These are phyloP conservation scores for Gastrolobium bilobum DNA, from an alignment of 306 rosid genomes.

Conservation along the genomic window DNA sequence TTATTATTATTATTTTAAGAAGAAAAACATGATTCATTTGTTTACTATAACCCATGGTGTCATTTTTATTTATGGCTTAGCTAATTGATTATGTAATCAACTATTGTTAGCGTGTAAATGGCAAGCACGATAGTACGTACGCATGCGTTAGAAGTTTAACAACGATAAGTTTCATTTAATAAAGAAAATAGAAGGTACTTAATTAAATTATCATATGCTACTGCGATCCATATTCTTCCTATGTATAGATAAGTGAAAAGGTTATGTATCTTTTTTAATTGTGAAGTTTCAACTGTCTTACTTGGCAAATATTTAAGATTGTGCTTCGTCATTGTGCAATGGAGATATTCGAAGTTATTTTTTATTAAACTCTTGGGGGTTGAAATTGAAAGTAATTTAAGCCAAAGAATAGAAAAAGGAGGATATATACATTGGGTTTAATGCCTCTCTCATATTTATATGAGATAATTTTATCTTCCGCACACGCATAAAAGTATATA, in stretches of 20 bases:
- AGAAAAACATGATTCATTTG: conserved; percentile 9
- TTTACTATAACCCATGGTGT: conserved; percentile 5
- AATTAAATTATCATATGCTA: background rate
- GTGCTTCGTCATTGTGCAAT: conserved; percentile 2
- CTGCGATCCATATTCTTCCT: conserved; percentile 5
- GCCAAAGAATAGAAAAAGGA: background rate
- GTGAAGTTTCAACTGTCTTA: background rate
- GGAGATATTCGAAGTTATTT: background rate
- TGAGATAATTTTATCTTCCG: too few species aligned
- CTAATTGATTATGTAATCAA: conserved; percentile 45
- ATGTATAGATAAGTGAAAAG: conserved; percentile 10
- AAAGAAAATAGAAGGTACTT: conserved; percentile 6
- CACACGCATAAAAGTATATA: too few species aligned
- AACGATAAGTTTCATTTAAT: conserved; percentile 30
- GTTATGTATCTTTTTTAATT: background rate
- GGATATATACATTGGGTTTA: background rate
- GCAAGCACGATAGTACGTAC: conserved; percentile 48
- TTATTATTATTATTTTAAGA: background rate
- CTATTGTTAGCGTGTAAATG: conserved; percentile 25
- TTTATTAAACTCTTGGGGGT: background rate
- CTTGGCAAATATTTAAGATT: conserved; percentile 22
- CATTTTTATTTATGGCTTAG: conserved; percentile 21
- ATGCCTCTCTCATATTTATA: too few species aligned
- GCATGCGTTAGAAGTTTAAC: conserved; percentile 40
- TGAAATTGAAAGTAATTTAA: conserved; percentile 21